These are phyloP conservation scores for Lepidium africanum DNA, from an alignment of 345 rosid species.

Conservation along the genomic window DNA sequence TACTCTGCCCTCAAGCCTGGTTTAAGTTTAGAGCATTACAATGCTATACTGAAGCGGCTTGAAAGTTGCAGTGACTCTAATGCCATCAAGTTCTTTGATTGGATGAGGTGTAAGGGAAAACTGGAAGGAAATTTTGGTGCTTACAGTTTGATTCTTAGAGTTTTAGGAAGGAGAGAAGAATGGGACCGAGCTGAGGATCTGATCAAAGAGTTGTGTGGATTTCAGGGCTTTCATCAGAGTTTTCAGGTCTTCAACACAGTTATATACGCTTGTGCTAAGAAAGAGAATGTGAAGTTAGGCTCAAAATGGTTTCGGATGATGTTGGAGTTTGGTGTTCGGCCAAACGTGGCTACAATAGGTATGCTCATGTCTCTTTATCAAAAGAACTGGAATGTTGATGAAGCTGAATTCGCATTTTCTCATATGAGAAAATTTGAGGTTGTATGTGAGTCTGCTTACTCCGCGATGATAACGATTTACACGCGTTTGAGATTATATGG, in stretches of 20 bases:
- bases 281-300: constrained; percentile 42
- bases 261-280: constrained; percentile 55
- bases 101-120: constrained; percentile 75
- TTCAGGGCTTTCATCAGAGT: constrained; percentile 32
- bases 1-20: constrained; percentile 37
- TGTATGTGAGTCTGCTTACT: constrained; percentile 78
- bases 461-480: constrained; percentile 80
- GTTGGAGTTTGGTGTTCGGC: constrained; percentile 59
- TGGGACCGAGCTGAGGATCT: constrained; percentile 66
- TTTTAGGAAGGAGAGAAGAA: constrained; percentile 58
- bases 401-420: constrained; percentile 63
- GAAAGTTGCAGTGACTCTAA: constrained; percentile 52
- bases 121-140: constrained; percentile 50
- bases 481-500: constrained; percentile 62
- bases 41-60: constrained; percentile 55
- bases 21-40: constrained; percentile 50
- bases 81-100: constrained; percentile 56
- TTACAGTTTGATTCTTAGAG: constrained; percentile 66
- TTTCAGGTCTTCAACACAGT: constrained; percentile 68
- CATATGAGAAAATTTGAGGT: constrained; percentile 58
- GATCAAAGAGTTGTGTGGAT: constrained; percentile 34
- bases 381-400: constrained; percentile 66
- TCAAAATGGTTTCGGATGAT: constrained; percentile 73
- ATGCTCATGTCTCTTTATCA: constrained; percentile 81
- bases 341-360: constrained; percentile 77